Evolutionary conservation across 2,329 filamentous ascomycete genomes (phyloP), one percentile per base, ranked within the genome.

Genomic region (Sarocladium strictum): DNA sequence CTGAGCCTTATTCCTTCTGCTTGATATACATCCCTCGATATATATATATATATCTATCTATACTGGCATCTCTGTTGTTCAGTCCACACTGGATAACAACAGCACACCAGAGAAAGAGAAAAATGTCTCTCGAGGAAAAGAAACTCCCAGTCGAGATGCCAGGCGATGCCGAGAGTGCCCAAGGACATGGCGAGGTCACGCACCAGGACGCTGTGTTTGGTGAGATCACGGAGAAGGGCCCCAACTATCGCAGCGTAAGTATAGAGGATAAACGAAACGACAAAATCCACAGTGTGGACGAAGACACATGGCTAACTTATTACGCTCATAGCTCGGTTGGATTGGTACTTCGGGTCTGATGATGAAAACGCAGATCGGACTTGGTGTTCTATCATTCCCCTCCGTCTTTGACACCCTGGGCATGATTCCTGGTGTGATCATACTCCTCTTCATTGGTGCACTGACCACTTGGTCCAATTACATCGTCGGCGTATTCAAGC

Each of bases 401-500:
- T 58, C 62, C 7, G 69, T 69, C 0, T 76, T 78, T 56, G 64
- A 79, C 53, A 63, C 64, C 1, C 66, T 79, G 3, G 76, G 76
- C 3, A 63, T 79, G 23, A 64, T 78, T 11, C 76, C 76, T 0
- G 76, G 76, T n/a, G 61, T 78, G 11, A 71, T 79, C 24, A 66
- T 68, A 24, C 64, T 79, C 6, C 37, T 69, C 2, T 54, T 60
- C 2, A 69, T 78, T 26, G 71, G 66, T 1, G 56, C 27, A 19
- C 75, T 78, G 58, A 77, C 75, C 0, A 74, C 72, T 2, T 79
- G 76, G 76, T 76, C 74, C 2, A 67, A 69, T 53, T 77, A 75
- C 57, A 73, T 77, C 23, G 66, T 79, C 75, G 76, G 75, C 3
- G 62, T 67, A 14, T 81, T 81, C 66, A 81, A 81, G 60, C 60